phyloP scores from a whole-genome alignment of 139 green algal species.

The Micromonas pusilla region DNA sequence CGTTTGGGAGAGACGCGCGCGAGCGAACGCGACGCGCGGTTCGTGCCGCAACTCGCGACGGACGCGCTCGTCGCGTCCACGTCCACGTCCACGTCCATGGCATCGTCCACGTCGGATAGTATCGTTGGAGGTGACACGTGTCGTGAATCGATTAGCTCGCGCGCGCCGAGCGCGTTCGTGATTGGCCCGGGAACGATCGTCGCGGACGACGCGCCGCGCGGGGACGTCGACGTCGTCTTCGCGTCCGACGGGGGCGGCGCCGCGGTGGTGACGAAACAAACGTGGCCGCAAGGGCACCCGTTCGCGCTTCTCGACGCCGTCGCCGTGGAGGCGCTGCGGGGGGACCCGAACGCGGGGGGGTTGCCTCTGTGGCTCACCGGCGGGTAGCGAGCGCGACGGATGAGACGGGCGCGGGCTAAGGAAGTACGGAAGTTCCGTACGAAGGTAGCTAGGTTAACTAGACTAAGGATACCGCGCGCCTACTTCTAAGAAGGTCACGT shows the following conservation, averaged over 20 bases:
- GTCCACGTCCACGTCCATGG: background rate
- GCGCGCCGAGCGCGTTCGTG: slow-evolving; percentile 21
- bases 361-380: slow-evolving; percentile 27
- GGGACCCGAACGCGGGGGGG: background rate
- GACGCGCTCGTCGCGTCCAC: slow-evolving; percentile 15
- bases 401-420: no score
- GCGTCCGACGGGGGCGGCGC: background rate
- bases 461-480: background rate
- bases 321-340: slow-evolving; percentile 25
- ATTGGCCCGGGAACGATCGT: slow-evolving; percentile 25
- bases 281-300: slow-evolving; percentile 32
- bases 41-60: slow-evolving; percentile 29
- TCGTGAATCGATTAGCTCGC: no score
- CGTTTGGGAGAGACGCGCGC: background rate
- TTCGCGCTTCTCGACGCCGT: slow-evolving; percentile 28
- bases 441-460: no score
- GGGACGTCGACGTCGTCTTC: slow-evolving; percentile 32
- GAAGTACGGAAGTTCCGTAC: no score
- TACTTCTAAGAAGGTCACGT: background rate
- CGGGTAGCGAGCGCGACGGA: background rate
- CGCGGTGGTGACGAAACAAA: background rate
- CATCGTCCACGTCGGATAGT: no score
- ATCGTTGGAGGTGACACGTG: no score
- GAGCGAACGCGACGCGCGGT: slow-evolving; percentile 7
- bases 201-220: slow-evolving; percentile 9